Evolutionary conservation across 169 alveolate genomes (phyloP), one percentile per base, ranked within the genome.

Genomic region (Plasmodium blacklocki): DNA sequence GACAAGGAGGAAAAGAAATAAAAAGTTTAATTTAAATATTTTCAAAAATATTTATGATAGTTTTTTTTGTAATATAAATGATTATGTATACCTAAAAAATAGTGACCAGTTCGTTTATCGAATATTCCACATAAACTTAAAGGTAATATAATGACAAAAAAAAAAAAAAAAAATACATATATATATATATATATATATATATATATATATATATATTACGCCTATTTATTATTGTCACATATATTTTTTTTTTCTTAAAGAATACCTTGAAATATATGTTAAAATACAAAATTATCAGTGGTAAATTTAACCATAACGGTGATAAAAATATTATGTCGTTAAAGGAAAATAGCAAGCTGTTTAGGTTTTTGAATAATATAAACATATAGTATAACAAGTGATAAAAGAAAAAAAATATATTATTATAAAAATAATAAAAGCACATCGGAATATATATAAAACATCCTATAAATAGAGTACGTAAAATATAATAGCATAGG

Each of bases 231-330:
- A 3, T 52, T 15, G 21, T 52, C 62, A 12, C 62, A 15, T 15
- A 52, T 47, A 58, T 23, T 19, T 73, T 21, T 62, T 73, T 7
- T 64, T 64, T n/a, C 14, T 14, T 21, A 21, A 56, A 76, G 88
- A 76, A 64, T 26, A 76, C 88, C 32, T 63, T 76, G 11, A 63
- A 76, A 50, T 76, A 76, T 67, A 76, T 76, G 88, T 58, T 76
- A 11, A 76, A 76, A 58, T 64, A 76, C 32, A 76, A 76, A 76
- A 50, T 76, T 23, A 23, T 76, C 11, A 62, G 88, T 26, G 88
- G 74, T n/a, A 76, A 50, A 9, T n/a, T 63, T 32, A 76, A 63
- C 2, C 75, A 52, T 3, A 76, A 23, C 5, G 75, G 54, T 19
- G 88, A 76, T 12, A 32, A 58, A 9, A 63, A 14, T 39, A 76